Evolutionary conservation across 306 rosid genomes (phyloP).

Genomic region (Medicago truncatula): MtrunA17r5.0-ANR NC_053048.1:54602501-54603000

Average conservation of each 20-base stretch:
- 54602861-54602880: conserved; percentile 85
- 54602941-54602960: conserved; percentile 84
- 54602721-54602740: conserved; percentile 92
- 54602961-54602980: conserved; percentile 83
- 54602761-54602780: conserved; percentile 93
- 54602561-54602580: conserved; percentile 90
- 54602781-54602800: conserved; percentile 92
- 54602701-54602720: conserved; percentile 91
- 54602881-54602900: conserved; percentile 89
- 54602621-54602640: conserved; percentile 93
- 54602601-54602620: conserved; percentile 72
- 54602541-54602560: conserved; percentile 89
- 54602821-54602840: conserved; percentile 74
- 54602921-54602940: conserved; percentile 75
- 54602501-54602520: conserved; percentile 89
- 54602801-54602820: conserved; percentile 80
- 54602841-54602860: conserved; percentile 81
- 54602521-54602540: conserved; percentile 98
- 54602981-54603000: conserved; percentile 86
- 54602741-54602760: conserved; percentile 96
- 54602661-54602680: conserved; percentile 73
- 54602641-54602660: conserved; percentile 97
- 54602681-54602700: conserved; percentile 70
- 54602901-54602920: conserved; percentile 88
- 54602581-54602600: conserved; percentile 92